These are phyloP conservation scores for Aspergillus carlsbadensis DNA, from an alignment of 495 filamentous ascomycete genomes.

Conservation along the genomic window DNA sequence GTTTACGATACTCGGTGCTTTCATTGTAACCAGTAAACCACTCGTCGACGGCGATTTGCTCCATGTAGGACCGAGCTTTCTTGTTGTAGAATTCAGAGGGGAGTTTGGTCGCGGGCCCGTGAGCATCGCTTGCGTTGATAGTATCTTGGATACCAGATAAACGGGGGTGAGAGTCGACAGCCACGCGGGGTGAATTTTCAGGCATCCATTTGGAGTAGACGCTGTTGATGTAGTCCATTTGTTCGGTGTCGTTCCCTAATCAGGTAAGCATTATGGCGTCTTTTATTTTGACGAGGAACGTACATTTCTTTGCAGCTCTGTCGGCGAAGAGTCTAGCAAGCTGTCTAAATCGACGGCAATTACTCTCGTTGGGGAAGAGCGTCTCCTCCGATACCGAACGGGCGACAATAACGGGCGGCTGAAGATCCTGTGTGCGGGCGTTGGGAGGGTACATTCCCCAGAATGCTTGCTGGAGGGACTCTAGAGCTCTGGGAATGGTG, in stretches of 20 bases:
- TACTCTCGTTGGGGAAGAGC: constrained; percentile 84
- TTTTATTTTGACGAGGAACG: constrained; percentile 4
- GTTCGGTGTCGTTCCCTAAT: constrained; percentile 68
- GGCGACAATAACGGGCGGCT: constrained; percentile 71
- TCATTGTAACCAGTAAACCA: constrained; percentile 90
- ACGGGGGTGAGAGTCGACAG: constrained; percentile 80
- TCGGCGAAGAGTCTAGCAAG: constrained; percentile 79
- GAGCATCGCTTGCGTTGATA: constrained; percentile 82
- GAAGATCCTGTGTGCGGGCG: constrained; percentile 63
- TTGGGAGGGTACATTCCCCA: constrained; percentile 80
- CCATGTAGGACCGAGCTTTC: constrained; percentile 66
- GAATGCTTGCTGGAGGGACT: constrained; percentile 88
- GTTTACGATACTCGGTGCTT: constrained; percentile 75
- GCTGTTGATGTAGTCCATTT: constrained; percentile 82
- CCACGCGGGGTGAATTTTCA: constrained; percentile 59
- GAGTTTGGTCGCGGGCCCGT: constrained; percentile 74
- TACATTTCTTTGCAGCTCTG: constrained; percentile 72
- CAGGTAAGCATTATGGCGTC: neutral
- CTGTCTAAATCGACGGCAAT: constrained; percentile 80
- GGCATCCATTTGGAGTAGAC: constrained; percentile 84
- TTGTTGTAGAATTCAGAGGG: constrained; percentile 86
- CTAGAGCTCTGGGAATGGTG: constrained; percentile 79
- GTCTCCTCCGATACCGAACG: constrained; percentile 80
- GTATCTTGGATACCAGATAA: constrained; percentile 93
- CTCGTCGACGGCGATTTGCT: constrained; percentile 82